These are phyloP conservation scores for Neonectria hederae DNA, from an alignment of 2,329 filamentous ascomycete genomes.

Conservation along the genomic window DNA sequence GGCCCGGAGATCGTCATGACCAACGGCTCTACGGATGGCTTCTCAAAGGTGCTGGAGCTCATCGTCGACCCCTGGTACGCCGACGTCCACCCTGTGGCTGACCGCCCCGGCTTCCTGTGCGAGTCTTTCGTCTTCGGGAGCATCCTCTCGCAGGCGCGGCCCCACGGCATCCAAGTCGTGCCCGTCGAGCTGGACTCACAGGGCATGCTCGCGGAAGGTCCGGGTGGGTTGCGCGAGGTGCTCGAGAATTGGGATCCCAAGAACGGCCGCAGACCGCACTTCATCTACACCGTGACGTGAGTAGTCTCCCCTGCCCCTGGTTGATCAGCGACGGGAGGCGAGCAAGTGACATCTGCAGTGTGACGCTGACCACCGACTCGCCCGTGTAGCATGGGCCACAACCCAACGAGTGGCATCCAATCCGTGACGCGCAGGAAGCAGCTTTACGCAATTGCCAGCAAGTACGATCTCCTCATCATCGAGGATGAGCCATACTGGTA, in stretches of 20 bases:
- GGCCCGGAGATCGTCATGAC: constrained; percentile 83
- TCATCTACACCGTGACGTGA: constrained; percentile 91
- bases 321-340: neutral
- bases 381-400: constrained; percentile 70
- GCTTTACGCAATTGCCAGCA: constrained; percentile 81
- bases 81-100: constrained; percentile 70
- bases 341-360: neutral
- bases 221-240: constrained; percentile 79
- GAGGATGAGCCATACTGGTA: constrained; percentile 98
- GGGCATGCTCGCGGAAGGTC: constrained; percentile 80
- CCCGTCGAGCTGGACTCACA: constrained; percentile 80
- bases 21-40: constrained; percentile 86
- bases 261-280: constrained; percentile 78
- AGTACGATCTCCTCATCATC: constrained; percentile 89
- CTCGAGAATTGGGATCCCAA: constrained; percentile 82
- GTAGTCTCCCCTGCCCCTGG: constrained; percentile 46
- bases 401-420: constrained; percentile 82
- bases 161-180: constrained; percentile 76
- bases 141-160: constrained; percentile 72
- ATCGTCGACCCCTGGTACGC: constrained; percentile 81
- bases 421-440: constrained; percentile 78
- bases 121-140: constrained; percentile 87
- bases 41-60: constrained; percentile 79
- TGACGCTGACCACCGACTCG: constrained; percentile 2
- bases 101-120: constrained; percentile 79